Base-by-base conservation (phyloP, 1,284 basidiomycete species). In the Veloporphyrellus conicus region DNA sequence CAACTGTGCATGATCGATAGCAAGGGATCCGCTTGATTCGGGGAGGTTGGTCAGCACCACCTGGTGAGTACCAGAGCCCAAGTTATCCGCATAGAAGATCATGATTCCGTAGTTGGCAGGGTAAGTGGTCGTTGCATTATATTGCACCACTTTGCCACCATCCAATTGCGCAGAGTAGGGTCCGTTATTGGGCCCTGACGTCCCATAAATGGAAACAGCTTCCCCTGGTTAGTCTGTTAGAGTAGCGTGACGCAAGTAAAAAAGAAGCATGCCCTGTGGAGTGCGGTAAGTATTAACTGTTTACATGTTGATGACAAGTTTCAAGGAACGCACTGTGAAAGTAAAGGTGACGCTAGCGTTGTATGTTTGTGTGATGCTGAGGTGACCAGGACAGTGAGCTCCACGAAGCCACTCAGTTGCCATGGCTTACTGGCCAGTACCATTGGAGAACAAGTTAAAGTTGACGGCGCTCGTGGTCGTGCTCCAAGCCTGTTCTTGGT, bases 351-450 rank as follows among this genome's bases (percentile, higher is more conserved):
- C 58, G 12, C 36, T 61, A 8, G 69, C 60, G 16, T 56, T 43
- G 18, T 52, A 43, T 3, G 50, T 47, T 35, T 54, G 49, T 0
- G 70, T 71, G 29, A 50, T 44, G 22, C 68, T 69, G 22, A n/a
- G 29, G 35, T 9, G 6, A 28, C 18, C 8, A 29, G 45, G 25
- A 27, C 6, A 7, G 7, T 53, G 33, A 50, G 36, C 20, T 18
- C n/a, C 1, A 15, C 22, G 36, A 45, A 36, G 35, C 11, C 25
- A 7, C 8, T 12, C 2, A 16, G 18, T 29, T 33, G 3, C 14
- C 15, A 36, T 39, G 11, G 31, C 69, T 63, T 42, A 71, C 68
- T 70, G 67, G 31, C 67, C 69, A 33, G 60, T 64, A 9, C 57
- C 58, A 27, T 64, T 63, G 22, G 19, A 45, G 32, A 67, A 65